Base-by-base conservation (phyloP, 2,329 filamentous ascomycete genomes). In the Fusarium acutatum region DNA sequence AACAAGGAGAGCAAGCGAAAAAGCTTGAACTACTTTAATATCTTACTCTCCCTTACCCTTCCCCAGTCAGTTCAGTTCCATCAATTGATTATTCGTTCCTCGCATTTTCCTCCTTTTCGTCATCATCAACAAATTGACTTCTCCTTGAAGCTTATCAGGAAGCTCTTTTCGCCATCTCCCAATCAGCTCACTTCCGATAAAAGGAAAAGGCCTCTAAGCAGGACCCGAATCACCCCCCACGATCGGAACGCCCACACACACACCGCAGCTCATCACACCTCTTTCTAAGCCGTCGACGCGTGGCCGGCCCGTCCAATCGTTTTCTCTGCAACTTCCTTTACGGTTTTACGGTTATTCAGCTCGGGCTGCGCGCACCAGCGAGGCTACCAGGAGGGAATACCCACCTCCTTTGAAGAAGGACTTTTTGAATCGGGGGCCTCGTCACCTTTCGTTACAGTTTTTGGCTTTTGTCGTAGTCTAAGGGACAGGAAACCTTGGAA, bases 231-330 rank as follows among this genome's bases (percentile, higher is more conserved):
- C 46, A 46, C 44, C 69, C 70, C 71, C 71, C 66, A 73, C 71
- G 59, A 72, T 69, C 64, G 58, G 47, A 44, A 49, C 44, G 37
- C 56, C 41, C 47, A 52, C 47, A 24, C 47, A 52, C 56, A 62
- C 28, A n/a, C 17, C 37, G 30, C 24, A 44, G 30, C 50, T 40
- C 65, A 56, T 44, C 49, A 63, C 60, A 62, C 60, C 41, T 60
- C 35, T 44, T 38, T 30, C 49, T 32, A 54, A 49, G 30, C 38
- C 62, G 28, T 50, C 47, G 60, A 71, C 67, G 67, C 67, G 68
- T 71, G 68, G 68, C 68, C 50, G 43, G 52, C 57, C 62, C 67
- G 38, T 59, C 44, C 57, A 67, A 67, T 70, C 43, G 40, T 67
- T 28, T 59, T 37, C 40, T 47, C 52, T 63, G 32, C 44, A 28